Base-by-base conservation (phyloP, 2,329 filamentous ascomycete species). In the Cladorrhinum sp. region DNA sequence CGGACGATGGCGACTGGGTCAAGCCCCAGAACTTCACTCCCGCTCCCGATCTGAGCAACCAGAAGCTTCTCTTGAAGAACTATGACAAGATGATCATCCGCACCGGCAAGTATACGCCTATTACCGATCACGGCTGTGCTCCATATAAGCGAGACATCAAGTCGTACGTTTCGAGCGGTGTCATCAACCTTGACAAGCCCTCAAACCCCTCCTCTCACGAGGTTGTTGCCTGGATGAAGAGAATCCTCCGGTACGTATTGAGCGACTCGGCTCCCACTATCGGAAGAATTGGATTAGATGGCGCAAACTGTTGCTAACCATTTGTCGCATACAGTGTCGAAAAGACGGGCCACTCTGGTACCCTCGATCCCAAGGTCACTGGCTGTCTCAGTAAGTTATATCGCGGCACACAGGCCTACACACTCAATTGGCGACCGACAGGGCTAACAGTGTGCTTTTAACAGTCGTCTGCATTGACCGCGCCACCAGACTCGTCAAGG, bases 221-320 rank as follows among this genome's bases (percentile, higher is more conserved):
- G 83, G 95, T 99, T 68, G 95, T 99, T 73, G 94, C 95, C 68
- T 99, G 95, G 95, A 90, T 98, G 70, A 99, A 99, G 88, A 89
- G 94, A 71, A 98, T 98, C 72, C 84, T 99, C 60, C 88, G 90
- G 89, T 92, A 86, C 66, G 78, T 73, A 23, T 18, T 4, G 48
- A 21, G 42, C 42, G 42, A 46, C 42, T 46, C 42, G n/a, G 10
- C 42, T 46, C n/a, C 42, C 16, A 46, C 3, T 21, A 26, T n/a
- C 33, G 21, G 20, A 20, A 18, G 21, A 52, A 14, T 46, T 16
- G 18, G 2, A 20, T 18, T n/a, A 14, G 16, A 12, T 26, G 12
- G n/a, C 23, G 46, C 33, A 16, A 9, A 36, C 2, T 16, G 26
- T 49, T 30, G 53, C 66, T 68, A 36, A 64, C 48, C 58, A 46